Base-by-base conservation (phyloP, 495 filamentous ascomycete genomes). In the Lophium mytilinum region DNA sequence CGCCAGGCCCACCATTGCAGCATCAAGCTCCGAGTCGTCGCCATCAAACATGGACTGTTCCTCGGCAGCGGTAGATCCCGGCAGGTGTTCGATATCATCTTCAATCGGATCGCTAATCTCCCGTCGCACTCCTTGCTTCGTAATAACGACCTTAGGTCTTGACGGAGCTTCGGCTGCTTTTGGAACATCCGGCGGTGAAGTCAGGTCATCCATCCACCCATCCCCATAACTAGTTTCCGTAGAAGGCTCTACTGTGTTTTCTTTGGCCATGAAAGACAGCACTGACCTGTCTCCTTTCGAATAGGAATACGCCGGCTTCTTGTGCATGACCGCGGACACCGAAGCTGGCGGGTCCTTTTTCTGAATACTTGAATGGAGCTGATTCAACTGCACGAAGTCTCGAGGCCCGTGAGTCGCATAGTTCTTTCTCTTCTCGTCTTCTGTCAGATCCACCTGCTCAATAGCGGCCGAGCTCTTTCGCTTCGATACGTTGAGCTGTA, bases 281-380 rank as follows among this genome's bases (percentile, higher is more conserved):
- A 10, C 59, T 12, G 72, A 70, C 9, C 74, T 73, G 24, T 58
- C 59, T 33, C 67, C 66, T 37, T 52, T 56, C 45, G 43, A 57
- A 50, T 68, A 71, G 15, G 64, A 62, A 45, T 68, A 73, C 11
- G 47, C 51, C 7, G 69, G 70, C 46, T 69, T 75, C 49, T 66
- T 62, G 34, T 69, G 66, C 39, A 63, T 59, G 8, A 71, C 57
- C n/a, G 56, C 40, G 1, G 54, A 53, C 7, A 63, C 43, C 4
- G 61, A 61, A 6, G 58, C 33, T 6, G 60, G 53, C 5, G 61
- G 50, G 9, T 61, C 39, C 39, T 56, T 66, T 41, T 56, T 66
- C 30, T 58, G 66, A 21, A 70, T 54, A 21, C 36, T 70, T 9
- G 58, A 57, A 53, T 76, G 73, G 35, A 74, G 70, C 45, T 53